These are phyloP conservation scores for Botryotinia narcissicola DNA, from an alignment of 2,329 filamentous ascomycete species.

Conservation along the genomic window DNA sequence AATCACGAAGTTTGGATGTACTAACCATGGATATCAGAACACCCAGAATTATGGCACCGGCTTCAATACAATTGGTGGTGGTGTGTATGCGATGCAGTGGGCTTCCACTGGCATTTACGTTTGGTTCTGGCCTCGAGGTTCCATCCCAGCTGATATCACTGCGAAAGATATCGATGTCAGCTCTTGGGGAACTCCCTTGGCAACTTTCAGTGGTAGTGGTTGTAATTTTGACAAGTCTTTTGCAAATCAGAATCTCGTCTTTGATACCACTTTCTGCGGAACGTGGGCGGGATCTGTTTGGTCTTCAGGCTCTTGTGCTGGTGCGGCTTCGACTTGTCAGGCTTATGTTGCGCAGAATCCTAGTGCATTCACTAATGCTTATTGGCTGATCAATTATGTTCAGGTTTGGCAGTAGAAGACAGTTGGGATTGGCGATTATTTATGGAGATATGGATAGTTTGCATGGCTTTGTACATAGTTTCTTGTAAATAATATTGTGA, in stretches of 20 bases:
- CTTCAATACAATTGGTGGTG: constrained; percentile 62
- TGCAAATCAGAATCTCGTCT: constrained; percentile 65
- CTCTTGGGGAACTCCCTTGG: constrained; percentile 65
- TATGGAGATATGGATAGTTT: neutral
- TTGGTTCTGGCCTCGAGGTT: constrained; percentile 68
- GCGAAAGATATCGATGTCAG: constrained; percentile 54
- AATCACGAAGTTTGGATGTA: neutral
- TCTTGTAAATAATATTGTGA: neutral
- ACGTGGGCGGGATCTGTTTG: constrained; percentile 74
- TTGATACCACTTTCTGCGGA: constrained; percentile 51
- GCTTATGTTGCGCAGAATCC: constrained; percentile 73
- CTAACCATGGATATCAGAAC: constrained; percentile 30
- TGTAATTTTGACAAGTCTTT: constrained; percentile 68
- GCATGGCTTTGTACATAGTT: neutral
- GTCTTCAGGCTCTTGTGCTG: constrained; percentile 56
- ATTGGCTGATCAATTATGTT: constrained; percentile 66
- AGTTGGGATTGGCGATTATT: neutral
- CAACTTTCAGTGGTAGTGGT: constrained; percentile 55
- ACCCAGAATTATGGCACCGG: constrained; percentile 56
- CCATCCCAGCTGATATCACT: constrained; percentile 64
- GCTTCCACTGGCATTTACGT: constrained; percentile 63
- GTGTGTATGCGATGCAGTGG: constrained; percentile 50
- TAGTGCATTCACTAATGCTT: constrained; percentile 62
- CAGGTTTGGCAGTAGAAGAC: constrained; percentile 4
- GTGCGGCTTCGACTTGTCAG: constrained; percentile 63